Conservation (phyloP, 352 stramenopile species). For the Globisporangium heterothallicum region DNA sequence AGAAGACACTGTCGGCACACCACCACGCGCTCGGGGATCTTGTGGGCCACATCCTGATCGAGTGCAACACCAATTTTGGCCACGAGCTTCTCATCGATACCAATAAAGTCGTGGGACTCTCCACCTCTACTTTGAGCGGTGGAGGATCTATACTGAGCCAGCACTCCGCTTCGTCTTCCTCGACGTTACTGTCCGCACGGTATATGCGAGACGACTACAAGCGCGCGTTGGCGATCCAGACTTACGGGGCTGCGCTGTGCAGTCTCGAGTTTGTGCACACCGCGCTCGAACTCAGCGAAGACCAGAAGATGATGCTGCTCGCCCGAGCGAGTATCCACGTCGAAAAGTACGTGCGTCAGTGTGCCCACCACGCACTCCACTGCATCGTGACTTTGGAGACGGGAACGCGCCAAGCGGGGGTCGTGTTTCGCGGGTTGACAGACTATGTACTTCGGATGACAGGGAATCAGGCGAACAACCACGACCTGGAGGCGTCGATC, state of each 20-base stretch:
- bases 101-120: not conserved
- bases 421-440: conserved; percentile 47
- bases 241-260: conserved; percentile 37
- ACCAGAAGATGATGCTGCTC: conserved; percentile 63
- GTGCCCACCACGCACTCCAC: conserved; percentile 31
- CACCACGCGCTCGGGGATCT: conserved; percentile 42
- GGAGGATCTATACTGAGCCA: too few relatives aligned
- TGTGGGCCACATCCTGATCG: conserved; percentile 58
- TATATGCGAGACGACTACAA: conserved; percentile 42
- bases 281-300: conserved; percentile 40
- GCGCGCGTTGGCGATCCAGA: conserved; percentile 39
- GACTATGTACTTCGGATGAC: conserved; percentile 58
- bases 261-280: conserved; percentile 42
- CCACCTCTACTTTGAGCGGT: conserved; percentile 8
- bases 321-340: conserved; percentile 45
- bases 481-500: conserved; percentile 27
- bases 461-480: conserved; percentile 19
- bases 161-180: not conserved
- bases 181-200: not conserved
- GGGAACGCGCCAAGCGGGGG: conserved; percentile 16
- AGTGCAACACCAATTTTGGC: conserved; percentile 61
- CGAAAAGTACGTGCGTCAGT: conserved; percentile 29
- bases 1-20: conserved; percentile 26
- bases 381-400: conserved; percentile 18
- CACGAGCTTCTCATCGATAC: conserved; percentile 21